Evolutionary conservation across 1,139 yeast genomes (phyloP), one percentile per base, ranked within the genome.

Genomic region (Candida neerlandica): DNA sequence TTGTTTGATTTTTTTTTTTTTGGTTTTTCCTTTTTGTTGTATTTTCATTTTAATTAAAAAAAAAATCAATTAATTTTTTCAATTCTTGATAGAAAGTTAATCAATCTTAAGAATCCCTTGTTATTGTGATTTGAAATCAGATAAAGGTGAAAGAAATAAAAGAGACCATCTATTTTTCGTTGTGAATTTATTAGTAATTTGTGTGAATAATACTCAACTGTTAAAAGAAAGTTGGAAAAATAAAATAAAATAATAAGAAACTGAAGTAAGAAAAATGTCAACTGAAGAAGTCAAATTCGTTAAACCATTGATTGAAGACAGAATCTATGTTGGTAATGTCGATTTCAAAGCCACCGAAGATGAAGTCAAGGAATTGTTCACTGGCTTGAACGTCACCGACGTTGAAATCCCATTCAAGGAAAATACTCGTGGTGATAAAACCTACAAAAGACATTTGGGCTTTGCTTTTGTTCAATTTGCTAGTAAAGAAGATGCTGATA

Each of bases 401-500:
- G 72, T 75, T 41, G 76, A 71, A 51, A 72, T 75, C 52, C 80
- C 80, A 32, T 67, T 69, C 54, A 74, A 72, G 57, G 63, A 67
- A 39, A 61, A 63, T 49, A 62, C 63, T 46, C 67, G 69, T 45
- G 69, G 69, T 45, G 69, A 65, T 41, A 67, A 66, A 56, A 60
- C 69, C 37, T 63, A 65, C 52, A 67, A 67, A 54, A 73, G 70
- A 57, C 75, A 69, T 50, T 69, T 79, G 49, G 85, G 85, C 10
- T 80, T 78, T 64, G 85, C 82, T 14, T 81, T 78, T 63, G 80
- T 78, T 48, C 76, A 80, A 57, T 80, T 81, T 58, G 71, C 66
- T 45, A 58, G 68, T 46, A 86, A 70, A 52, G 73, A 69, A 29
- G 78, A 78, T 34, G 84, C 84, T 5, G 75, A 71, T 50, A 65